A percentile compares a stretch with the other conserved stretches of the same genome.
These are phyloP conservation scores for Alopecurus myosuroides DNA, from an alignment of 176 grass and related monocot species.

Conservation along the genomic window DNA sequence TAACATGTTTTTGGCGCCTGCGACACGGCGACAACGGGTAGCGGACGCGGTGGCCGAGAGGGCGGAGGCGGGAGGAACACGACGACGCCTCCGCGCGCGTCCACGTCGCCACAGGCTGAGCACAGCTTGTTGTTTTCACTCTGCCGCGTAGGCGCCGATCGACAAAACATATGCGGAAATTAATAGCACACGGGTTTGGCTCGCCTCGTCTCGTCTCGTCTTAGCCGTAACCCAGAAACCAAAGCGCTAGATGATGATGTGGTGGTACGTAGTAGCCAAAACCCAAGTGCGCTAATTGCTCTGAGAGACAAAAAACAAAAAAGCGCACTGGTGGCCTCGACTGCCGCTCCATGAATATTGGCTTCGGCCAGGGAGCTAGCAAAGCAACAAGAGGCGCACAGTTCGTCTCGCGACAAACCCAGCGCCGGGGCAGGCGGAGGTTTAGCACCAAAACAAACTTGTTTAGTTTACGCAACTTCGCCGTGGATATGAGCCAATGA, in stretches of 20 bases:
- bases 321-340: not conserved
- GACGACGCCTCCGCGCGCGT: not conserved
- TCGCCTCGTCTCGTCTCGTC: not conserved
- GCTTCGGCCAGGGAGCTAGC: constrained; percentile 41
- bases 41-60: not conserved
- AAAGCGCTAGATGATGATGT: not conserved
- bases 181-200: not conserved
- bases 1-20: not conserved
- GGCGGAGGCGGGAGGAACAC: not conserved
- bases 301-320: not conserved
- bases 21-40: not conserved
- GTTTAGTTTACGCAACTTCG: not conserved
- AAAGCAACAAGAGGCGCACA: constrained; percentile 31
- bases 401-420: constrained; percentile 5
- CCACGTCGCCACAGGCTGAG: constrained; percentile 2
- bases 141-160: constrained; percentile 33
- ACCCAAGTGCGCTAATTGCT: not conserved
- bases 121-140: constrained; percentile 16
- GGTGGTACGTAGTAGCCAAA: not conserved
- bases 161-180: constrained; percentile 30
- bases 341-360: not conserved
- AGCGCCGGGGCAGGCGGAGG: not conserved
- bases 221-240: not conserved
- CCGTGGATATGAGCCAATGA: constrained; percentile 24
- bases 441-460: not conserved